phyloP scores from a whole-genome alignment of 805 yeast genomes.

The Wickerhamiella dianesei region DNA sequence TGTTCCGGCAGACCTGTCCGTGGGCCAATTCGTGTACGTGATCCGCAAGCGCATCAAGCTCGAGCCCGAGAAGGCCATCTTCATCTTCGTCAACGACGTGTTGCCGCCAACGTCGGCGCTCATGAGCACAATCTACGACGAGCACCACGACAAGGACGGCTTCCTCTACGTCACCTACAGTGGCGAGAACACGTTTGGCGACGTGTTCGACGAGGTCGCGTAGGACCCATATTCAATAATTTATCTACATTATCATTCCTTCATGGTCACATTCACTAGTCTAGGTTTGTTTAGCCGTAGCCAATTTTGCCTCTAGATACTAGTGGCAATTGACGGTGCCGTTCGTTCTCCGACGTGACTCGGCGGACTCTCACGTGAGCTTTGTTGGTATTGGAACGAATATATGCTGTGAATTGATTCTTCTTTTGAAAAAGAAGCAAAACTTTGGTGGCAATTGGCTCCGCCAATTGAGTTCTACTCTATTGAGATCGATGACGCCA shows the following conservation, averaged over 20 bases:
- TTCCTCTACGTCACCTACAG: slow-evolving; percentile 90
- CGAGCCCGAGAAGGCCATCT: slow-evolving; percentile 95
- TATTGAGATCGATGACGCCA: too few species aligned
- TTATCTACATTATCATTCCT: not conserved
- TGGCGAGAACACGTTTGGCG: slow-evolving; percentile 95
- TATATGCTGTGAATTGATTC: too few species aligned
- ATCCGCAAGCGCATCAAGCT: slow-evolving; percentile 90
- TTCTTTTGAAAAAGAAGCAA: too few species aligned
- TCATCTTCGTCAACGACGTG: slow-evolving; percentile 91
- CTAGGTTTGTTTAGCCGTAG: not conserved
- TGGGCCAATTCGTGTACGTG: slow-evolving; percentile 96
- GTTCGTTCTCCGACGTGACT: too few species aligned
- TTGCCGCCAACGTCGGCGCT: slow-evolving; percentile 97
- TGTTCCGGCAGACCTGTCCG: slow-evolving; percentile 91
- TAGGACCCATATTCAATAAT: not conserved
- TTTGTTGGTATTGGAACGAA: too few species aligned
- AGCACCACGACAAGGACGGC: slow-evolving; percentile 96
- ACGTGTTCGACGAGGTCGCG: slow-evolving; percentile 6
- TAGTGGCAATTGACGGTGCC: too few species aligned
- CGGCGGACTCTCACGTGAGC: too few species aligned
- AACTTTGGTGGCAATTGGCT: too few species aligned
- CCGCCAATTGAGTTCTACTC: too few species aligned
- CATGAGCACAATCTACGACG: slow-evolving; percentile 89
- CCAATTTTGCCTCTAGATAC: not conserved
- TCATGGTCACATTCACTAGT: not conserved